Conservation (phyloP, 495 filamentous ascomycete genomes). For the Xylaria sp. region DNA sequence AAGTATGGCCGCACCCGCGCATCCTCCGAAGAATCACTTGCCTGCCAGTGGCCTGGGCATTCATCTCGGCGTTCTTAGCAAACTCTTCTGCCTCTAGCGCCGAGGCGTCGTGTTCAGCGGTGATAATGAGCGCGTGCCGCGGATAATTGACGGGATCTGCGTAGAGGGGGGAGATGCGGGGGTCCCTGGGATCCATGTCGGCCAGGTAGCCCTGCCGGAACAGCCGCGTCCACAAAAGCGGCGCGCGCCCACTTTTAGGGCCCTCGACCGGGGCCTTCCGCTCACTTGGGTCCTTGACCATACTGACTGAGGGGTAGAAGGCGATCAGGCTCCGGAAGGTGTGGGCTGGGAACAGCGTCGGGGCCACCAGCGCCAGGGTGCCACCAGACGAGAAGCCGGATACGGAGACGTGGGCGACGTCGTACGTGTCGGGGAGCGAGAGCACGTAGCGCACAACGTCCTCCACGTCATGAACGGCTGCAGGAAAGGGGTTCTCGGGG, state of each 20-base stretch:
- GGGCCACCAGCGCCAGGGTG: conserved; percentile 51
- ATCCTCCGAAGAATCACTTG: conserved; percentile 51
- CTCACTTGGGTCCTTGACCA: conserved; percentile 38
- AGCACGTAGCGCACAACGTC: conserved; percentile 49
- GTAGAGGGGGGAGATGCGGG: conserved; percentile 54
- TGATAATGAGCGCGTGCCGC: conserved; percentile 51
- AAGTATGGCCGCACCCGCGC: conserved; percentile 50
- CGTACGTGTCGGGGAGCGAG: conserved; percentile 42
- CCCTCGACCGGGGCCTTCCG: conserved; percentile 29
- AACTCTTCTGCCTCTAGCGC: conserved; percentile 52
- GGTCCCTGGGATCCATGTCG: conserved; percentile 50
- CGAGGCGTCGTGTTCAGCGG: conserved; percentile 50
- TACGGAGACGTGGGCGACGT: conserved; percentile 46
- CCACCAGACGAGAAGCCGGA: conserved; percentile 56
- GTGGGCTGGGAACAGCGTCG: conserved; percentile 47
- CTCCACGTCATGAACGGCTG: conserved; percentile 48
- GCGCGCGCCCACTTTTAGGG: conserved; percentile 17
- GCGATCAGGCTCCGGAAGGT: conserved; percentile 52
- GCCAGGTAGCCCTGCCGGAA: conserved; percentile 38
- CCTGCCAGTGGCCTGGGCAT: conserved; percentile 26
- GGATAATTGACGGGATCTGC: conserved; percentile 50
- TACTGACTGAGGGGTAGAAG: conserved; percentile 52
- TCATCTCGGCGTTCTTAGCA: conserved; percentile 40
- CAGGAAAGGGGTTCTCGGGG: conserved; percentile 41
- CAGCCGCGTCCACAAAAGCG: conserved; percentile 26